phyloP scores from a whole-genome alignment of 2,329 filamentous ascomycete genomes.

The Nemania sp. region DNA sequence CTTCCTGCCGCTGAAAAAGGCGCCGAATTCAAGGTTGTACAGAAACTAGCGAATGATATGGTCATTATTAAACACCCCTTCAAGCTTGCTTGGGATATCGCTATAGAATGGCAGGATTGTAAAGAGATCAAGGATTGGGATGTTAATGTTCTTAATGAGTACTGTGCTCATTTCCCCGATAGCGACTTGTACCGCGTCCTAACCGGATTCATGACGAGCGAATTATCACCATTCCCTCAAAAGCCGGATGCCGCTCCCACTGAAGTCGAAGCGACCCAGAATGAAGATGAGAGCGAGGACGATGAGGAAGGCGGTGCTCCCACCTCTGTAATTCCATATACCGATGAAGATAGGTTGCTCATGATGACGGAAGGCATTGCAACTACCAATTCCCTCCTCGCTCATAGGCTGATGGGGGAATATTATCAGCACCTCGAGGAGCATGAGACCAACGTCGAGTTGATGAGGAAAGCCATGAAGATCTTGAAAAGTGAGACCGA shows the following conservation, averaged over 20 bases:
- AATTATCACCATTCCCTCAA: slow-evolving; percentile 82
- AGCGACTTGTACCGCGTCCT: slow-evolving; percentile 85
- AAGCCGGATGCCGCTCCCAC: slow-evolving; percentile 38
- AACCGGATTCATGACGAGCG: slow-evolving; percentile 83
- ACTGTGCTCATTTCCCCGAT: slow-evolving; percentile 85
- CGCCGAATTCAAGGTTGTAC: slow-evolving; percentile 76
- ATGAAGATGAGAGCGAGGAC: slow-evolving; percentile 65
- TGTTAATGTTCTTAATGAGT: slow-evolving; percentile 80
- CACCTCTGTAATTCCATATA: slow-evolving; percentile 69
- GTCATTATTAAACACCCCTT: slow-evolving; percentile 95
- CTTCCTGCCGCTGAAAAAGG: slow-evolving; percentile 74
- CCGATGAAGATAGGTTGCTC: slow-evolving; percentile 81
- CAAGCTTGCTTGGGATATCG: slow-evolving; percentile 89
- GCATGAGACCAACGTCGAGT: slow-evolving; percentile 82
- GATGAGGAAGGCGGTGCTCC: slow-evolving; percentile 68
- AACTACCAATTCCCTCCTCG: slow-evolving; percentile 77
- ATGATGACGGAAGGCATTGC: slow-evolving; percentile 82
- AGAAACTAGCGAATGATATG: slow-evolving; percentile 88
- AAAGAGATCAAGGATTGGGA: slow-evolving; percentile 83
- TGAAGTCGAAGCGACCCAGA: slow-evolving; percentile 47
- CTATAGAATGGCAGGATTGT: slow-evolving; percentile 88
- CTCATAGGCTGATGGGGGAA: slow-evolving; percentile 83
- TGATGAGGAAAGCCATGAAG: slow-evolving; percentile 78
- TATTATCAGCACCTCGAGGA: slow-evolving; percentile 90
- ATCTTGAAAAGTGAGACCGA: slow-evolving; percentile 69